Conservation (phyloP, 805 yeast genomes). For the Scheffersomyces stipitis region DNA sequence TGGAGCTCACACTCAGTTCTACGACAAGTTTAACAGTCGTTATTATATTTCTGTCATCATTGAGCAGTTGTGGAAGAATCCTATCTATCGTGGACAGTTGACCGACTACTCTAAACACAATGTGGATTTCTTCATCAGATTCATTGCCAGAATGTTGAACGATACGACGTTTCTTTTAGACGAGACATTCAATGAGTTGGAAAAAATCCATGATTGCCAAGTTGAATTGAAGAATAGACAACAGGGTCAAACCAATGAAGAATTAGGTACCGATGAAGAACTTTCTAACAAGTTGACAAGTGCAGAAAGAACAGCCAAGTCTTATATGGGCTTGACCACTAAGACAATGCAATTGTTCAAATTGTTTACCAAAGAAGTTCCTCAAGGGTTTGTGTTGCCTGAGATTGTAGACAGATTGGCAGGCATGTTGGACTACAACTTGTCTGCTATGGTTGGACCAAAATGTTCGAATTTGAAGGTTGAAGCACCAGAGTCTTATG, state of each 20-base stretch:
- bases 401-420: conserved; percentile 94
- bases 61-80: conserved; percentile 79
- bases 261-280: conserved; percentile 60
- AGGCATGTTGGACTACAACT: conserved; percentile 91
- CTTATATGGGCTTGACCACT: conserved; percentile 79
- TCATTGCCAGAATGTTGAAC: conserved; percentile 91
- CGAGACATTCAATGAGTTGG: conserved; percentile 80
- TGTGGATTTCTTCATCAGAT: conserved; percentile 84
- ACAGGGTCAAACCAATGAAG: conserved; percentile 31
- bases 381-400: conserved; percentile 78
- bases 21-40: conserved; percentile 91
- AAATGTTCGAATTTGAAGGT: conserved; percentile 88
- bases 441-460: conserved; percentile 93
- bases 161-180: conserved; percentile 91
- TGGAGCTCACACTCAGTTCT: conserved; percentile 91
- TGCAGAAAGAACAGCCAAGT: conserved; percentile 75
- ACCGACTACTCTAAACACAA: conserved; percentile 63
- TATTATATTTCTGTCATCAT: conserved; percentile 81
- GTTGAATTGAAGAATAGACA: conserved; percentile 56
- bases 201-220: conserved; percentile 75
- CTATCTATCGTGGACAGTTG: conserved; percentile 66
- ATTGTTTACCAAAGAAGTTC: conserved; percentile 82
- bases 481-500: conserved; percentile 74
- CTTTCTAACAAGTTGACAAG: conserved; percentile 52
- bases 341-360: conserved; percentile 79